Percentiles rank a stretch among this genome's conserved stretches.
phyloP scores from a whole-genome alignment of 192 early-diverging fungal species.

The Mortierella alpina region DNA sequence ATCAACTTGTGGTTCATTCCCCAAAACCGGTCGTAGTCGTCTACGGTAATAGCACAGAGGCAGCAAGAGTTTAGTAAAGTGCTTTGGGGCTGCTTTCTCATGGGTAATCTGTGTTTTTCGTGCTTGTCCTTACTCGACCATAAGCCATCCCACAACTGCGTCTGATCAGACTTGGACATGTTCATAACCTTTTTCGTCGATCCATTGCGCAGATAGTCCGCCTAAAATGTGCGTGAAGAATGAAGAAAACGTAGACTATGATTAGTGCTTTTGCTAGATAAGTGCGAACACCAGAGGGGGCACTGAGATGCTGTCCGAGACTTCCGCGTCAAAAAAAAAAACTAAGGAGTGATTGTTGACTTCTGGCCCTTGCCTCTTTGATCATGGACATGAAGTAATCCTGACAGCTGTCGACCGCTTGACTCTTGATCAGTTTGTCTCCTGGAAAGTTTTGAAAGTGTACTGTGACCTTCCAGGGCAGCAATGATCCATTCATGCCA shows the following conservation, averaged over 20 bases:
- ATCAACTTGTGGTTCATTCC: constrained; percentile 70
- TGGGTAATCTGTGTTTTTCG: neutral
- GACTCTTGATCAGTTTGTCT: constrained; percentile 71
- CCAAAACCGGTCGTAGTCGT: constrained; percentile 70
- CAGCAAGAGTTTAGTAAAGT: neutral
- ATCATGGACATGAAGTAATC: constrained; percentile 91
- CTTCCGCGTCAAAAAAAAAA: neutral
- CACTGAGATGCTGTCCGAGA: too few species aligned
- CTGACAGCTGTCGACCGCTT: constrained; percentile 65
- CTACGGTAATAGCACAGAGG: constrained; percentile 21
- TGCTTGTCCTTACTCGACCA: constrained; percentile 57
- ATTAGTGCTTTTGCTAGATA: neutral
- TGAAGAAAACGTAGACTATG: neutral
- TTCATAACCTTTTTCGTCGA: constrained; percentile 89
- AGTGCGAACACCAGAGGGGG: neutral
- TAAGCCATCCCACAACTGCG: constrained; percentile 81
- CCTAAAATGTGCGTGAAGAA: constrained; percentile 49
- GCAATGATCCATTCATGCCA: constrained; percentile 42
- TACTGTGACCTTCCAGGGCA: constrained; percentile 86
- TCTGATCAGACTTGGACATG: constrained; percentile 84
- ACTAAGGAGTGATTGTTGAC: neutral
- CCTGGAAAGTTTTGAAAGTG: constrained; percentile 80
- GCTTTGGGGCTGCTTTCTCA: neutral
- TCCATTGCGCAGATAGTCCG: constrained; percentile 86
- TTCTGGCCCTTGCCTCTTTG: constrained; percentile 71